Evolutionary conservation across 305 asterid species (phyloP), one percentile per base, ranked within the genome.

Genomic region (Fraxinus greggii): DNA sequence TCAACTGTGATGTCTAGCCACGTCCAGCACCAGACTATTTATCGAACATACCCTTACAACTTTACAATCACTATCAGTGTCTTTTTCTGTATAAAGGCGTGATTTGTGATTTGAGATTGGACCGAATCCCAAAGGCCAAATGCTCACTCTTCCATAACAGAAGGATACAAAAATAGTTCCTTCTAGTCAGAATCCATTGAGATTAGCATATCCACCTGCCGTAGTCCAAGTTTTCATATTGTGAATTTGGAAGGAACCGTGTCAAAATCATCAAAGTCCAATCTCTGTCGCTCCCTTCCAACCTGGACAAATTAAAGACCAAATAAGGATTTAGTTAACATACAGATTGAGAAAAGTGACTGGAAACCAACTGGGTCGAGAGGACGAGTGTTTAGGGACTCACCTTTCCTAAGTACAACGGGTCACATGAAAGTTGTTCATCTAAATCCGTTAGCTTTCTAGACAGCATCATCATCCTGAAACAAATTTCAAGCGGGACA

Each of bases 261-360:
- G 23, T 96, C 99, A 56, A 93, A 89, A 89, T 95, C 99, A 59
- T 95, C 99, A 75, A 93, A 94, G 80, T 95, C 98, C 61, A 92
- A 91, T 89, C 98, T 86, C 79, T 92, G 97, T 48, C 96, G 92
- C 88, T 95, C 99, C 88, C 92, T 92, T 72, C 99, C 98, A 54
- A 82, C 93, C 99, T 96, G 88, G 75, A 77, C 72, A 69, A 21
- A 59, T 48, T 74, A 67, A 78, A 7, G 5, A 31, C 21, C 72
- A 79, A 72, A 28, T 4, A 29, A 12, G 79, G 19, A 28, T 67
- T 67, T 29, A 67, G 38, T 13, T 67, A 67, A 32, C n/a, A 67
- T 28, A 67, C 9, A 67, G 17, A 17, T 29, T 4, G 21, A 26
- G 36, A 28, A 13, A 15, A 48, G 59, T 15, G 59, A 19, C 19